Evolutionary conservation across 75 land plant genomes (phyloP).

Genomic region (Chamaecyparis obtusa): DNA sequence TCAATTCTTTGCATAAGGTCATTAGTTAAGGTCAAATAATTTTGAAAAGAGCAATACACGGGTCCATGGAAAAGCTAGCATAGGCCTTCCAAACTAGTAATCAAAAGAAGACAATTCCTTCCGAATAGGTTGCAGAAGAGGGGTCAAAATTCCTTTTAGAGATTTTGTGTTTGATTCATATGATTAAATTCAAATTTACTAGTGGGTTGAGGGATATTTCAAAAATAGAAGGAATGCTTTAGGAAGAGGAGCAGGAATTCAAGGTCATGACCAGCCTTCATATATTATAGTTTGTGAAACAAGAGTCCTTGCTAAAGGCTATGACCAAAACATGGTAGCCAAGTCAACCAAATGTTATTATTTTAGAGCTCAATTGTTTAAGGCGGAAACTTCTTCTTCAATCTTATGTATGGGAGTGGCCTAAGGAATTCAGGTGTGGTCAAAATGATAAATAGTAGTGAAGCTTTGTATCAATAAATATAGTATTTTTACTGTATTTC

Average conservation of each 20-base stretch:
- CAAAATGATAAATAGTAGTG: too few relatives aligned
- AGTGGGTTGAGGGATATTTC: conserved; percentile 21
- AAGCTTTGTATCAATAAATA: too few relatives aligned
- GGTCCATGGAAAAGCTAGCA: too few relatives aligned
- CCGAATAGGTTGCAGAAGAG: conserved; percentile 50
- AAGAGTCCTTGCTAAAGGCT: conserved; percentile 48
- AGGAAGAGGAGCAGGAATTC: conserved; percentile 61
- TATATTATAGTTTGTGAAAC: conserved; percentile 3
- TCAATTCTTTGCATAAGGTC: too few relatives aligned
- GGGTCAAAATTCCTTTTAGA: conserved; percentile 57
- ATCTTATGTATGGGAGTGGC: conserved; percentile 69
- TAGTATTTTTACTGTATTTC: too few relatives aligned
- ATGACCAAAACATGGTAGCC: conserved; percentile 22
- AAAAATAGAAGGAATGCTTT: conserved; percentile 56
- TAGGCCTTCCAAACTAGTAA: too few relatives aligned
- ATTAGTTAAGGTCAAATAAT: too few relatives aligned
- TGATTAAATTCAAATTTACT: conserved; percentile 26
- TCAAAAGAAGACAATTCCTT: too few relatives aligned
- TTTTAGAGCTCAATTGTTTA: conserved; percentile 59
- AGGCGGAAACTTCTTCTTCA: conserved; percentile 51
- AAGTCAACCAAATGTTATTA: conserved; percentile 35
- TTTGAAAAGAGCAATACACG: too few relatives aligned
- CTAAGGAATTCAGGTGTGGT: too few relatives aligned
- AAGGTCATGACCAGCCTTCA: conserved; percentile 49
- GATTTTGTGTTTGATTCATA: conserved; percentile 36